These are phyloP conservation scores for Xylaria palmicola DNA, from an alignment of 495 filamentous ascomycete species.

Conservation along the genomic window DNA sequence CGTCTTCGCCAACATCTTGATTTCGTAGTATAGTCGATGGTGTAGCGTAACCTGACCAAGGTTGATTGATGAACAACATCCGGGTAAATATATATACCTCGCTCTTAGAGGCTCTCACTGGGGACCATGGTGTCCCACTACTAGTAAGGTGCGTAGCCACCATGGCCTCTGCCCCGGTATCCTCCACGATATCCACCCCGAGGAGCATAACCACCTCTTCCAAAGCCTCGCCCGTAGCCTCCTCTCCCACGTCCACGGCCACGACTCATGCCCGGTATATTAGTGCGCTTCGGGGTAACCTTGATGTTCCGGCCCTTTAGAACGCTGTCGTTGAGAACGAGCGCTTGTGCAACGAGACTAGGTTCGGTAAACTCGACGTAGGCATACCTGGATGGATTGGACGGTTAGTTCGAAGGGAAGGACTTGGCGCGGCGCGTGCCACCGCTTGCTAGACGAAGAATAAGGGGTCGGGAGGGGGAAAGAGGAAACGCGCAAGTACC, in stretches of 20 bases:
- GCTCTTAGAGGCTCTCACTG: not conserved
- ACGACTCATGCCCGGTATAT: constrained; percentile 86
- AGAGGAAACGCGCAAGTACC: constrained; percentile 63
- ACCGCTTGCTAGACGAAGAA: not conserved
- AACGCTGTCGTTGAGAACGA: constrained; percentile 94
- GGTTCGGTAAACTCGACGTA: constrained; percentile 99
- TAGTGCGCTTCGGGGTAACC: constrained; percentile 97
- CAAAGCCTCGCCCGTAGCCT: constrained; percentile 51
- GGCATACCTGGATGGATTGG: constrained; percentile 70
- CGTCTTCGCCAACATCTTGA: constrained; percentile 9
- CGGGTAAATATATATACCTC: not conserved
- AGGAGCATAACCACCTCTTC: constrained; percentile 64
- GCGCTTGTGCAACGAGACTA: constrained; percentile 84
- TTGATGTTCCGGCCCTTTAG: constrained; percentile 95
- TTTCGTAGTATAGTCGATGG: constrained; percentile 12
- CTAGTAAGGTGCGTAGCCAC: constrained; percentile 78
- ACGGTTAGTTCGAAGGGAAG: no score
- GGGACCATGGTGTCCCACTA: not conserved
- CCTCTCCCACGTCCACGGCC: constrained; percentile 74
- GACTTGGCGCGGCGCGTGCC: not conserved
- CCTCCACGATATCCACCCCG: constrained; percentile 80
- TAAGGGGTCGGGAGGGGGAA: not conserved
- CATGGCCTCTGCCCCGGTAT: constrained; percentile 72
- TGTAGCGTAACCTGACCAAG: not conserved
- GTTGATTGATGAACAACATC: not conserved